Evolutionary conservation across 352 stramenopile genomes (phyloP), one percentile per base, ranked within the genome.

Genomic region (Thraustochytrium striatum): DNA sequence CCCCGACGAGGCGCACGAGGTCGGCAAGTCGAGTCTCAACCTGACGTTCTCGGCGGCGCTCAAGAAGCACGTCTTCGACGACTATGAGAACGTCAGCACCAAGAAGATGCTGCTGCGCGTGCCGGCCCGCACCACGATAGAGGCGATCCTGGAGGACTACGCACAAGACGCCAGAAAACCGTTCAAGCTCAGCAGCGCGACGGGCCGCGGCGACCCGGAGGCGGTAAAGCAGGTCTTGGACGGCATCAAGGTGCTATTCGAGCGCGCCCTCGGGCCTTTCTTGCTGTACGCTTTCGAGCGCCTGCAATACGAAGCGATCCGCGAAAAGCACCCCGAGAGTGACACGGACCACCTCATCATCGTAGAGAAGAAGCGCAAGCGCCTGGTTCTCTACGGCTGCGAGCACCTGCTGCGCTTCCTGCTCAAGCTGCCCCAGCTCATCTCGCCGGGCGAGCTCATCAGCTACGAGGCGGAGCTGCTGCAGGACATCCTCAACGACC

Each of bases 201-300:
- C 52, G 2, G 65, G 65, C 8, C 58, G 68, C 28, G 41, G 65
- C 7, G 28, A 16, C 32, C 32, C 43, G 32, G 65, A 75, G 36
- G 52, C 43, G 28, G 30, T 75, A 8, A 72, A 43, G 39, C 41
- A 2, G n/a, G 50, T 38, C 16, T 30, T 75, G 21, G 65, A 75
- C 50, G 65, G 65, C 11, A 39, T 75, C 21, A 30, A 30, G 9
- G 52, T 75, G 13, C 65, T 75, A 21, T 75, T 75, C 8, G 65
- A 75, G 44, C 65, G 65, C 36, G 65, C 65, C 19, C 39, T 75
- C 16, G 65, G 50, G 30, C 43, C 19, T 7, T 43, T 19, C 52
- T 43, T 75, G 13, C 41, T 75, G 5, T 75, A 75, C 47, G 52
- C 43, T n/a, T 75, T 75, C 50, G 65, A 75, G 65, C 44, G 43